A percentile compares a stretch with the other conserved stretches of the same genome.
phyloP scores from a whole-genome alignment of 148 eudicot species.

The Rheum nobile region DNA sequence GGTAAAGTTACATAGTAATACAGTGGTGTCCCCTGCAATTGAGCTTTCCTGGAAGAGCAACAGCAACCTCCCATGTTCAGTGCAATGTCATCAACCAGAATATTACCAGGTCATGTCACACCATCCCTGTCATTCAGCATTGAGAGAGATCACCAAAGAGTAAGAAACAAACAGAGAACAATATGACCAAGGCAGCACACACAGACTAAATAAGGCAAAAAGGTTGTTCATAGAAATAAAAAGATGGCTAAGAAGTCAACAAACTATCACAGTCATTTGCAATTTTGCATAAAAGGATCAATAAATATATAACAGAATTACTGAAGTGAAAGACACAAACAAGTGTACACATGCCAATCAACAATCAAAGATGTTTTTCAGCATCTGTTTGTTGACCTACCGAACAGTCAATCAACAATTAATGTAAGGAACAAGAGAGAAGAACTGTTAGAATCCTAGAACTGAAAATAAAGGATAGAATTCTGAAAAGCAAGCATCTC shows the following conservation, averaged over 20 bases:
- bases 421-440: not conserved
- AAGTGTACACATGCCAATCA: not conserved
- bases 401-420: not conserved
- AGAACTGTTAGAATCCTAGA: too few species aligned
- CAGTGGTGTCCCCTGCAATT: constrained; percentile 42
- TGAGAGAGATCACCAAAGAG: not conserved
- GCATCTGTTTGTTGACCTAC: not conserved
- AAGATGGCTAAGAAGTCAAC: not conserved
- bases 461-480: too few species aligned
- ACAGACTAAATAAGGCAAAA: not conserved
- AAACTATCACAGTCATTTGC: not conserved
- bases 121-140: not conserved
- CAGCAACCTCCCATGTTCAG: constrained; percentile 52
- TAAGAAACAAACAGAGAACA: constrained; percentile 1
- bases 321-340: not conserved
- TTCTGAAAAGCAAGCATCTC: too few species aligned
- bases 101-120: constrained; percentile 1
- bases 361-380: not conserved
- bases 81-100: constrained; percentile 4
- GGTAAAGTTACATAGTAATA: constrained; percentile 48
- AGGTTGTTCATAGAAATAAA: not conserved
- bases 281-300: not conserved
- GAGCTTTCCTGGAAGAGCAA: constrained; percentile 42
- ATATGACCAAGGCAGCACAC: not conserved
- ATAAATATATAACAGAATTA: not conserved